Conservation (phyloP, 441 rosid genomes). For the Arabidopsis lyrata region DNA sequence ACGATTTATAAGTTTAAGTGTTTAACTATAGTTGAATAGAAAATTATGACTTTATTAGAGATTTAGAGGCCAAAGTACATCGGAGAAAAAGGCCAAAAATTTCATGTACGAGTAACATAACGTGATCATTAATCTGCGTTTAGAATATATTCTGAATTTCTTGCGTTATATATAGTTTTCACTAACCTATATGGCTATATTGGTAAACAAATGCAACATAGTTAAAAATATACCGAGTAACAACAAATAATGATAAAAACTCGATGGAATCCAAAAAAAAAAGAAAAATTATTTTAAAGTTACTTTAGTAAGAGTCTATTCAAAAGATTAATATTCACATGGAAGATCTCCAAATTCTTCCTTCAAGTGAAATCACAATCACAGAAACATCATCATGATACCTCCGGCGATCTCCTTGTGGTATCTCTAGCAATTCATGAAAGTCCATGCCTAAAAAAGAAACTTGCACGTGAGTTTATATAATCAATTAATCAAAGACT, state of each 20-base stretch:
- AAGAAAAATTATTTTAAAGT: neutral
- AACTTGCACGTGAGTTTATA: neutral
- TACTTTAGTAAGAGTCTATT: slow-evolving; percentile 8
- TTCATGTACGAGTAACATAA: too few species aligned
- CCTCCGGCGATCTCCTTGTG: slow-evolving; percentile 72
- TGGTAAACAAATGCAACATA: neutral
- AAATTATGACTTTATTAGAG: too few species aligned
- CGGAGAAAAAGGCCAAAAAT: neutral
- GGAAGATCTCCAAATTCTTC: slow-evolving; percentile 76
- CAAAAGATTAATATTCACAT: slow-evolving; percentile 40
- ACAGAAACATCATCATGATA: slow-evolving; percentile 83
- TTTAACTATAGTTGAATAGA: too few species aligned
- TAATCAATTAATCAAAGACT: neutral
- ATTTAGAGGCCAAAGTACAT: too few species aligned
- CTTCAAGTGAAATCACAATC: slow-evolving; percentile 71
- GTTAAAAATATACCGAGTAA: neutral
- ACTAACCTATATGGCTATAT: slow-evolving; percentile 18
- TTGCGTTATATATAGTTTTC: neutral
- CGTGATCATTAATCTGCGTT: neutral
- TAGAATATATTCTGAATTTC: neutral
- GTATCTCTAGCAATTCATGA: slow-evolving; percentile 70
- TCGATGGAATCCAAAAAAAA: neutral
- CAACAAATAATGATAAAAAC: slow-evolving; percentile 12
- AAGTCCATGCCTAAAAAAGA: slow-evolving; percentile 62
- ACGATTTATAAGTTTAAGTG: too few species aligned